These are phyloP conservation scores for Nakazawaea pomicola DNA, from an alignment of 805 yeast species.

Conservation along the genomic window DNA sequence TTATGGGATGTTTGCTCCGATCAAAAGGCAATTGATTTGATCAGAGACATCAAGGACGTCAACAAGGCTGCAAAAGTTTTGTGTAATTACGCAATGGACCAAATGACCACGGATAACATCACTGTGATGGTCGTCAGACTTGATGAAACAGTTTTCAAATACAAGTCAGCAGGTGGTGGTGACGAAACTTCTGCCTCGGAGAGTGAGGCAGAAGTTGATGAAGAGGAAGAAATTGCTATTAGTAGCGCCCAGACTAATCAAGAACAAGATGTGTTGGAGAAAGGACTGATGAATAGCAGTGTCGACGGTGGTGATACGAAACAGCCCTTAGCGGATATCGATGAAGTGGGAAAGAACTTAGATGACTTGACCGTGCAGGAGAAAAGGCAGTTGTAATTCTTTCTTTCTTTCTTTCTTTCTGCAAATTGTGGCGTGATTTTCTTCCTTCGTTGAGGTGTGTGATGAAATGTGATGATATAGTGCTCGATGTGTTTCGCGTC, in stretches of 20 bases:
- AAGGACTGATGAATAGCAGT: background rate
- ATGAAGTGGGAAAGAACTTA: too few relatives aligned
- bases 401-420: too few relatives aligned
- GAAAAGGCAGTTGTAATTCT: too few relatives aligned
- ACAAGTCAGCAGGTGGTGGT: constrained; percentile 5
- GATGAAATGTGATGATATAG: too few relatives aligned
- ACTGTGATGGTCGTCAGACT: constrained; percentile 85
- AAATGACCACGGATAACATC: constrained; percentile 83
- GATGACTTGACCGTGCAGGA: too few relatives aligned
- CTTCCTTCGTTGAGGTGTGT: too few relatives aligned
- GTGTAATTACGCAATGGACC: constrained; percentile 68
- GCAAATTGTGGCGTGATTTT: too few relatives aligned
- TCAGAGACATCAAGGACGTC: constrained; percentile 51
- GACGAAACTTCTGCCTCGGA: background rate
- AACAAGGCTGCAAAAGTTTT: constrained; percentile 61
- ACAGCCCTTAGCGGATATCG: too few relatives aligned
- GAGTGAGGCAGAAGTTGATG: background rate
- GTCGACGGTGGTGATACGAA: background rate
- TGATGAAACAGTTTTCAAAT: constrained; percentile 38
- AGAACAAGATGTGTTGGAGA: too few relatives aligned
- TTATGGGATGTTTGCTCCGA: constrained; percentile 93
- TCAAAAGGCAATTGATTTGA: constrained; percentile 73
- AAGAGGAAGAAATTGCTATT: constrained; percentile 1
- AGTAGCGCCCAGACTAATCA: too few relatives aligned
- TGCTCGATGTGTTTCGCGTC: too few relatives aligned